Base-by-base conservation (phyloP, 1,284 basidiomycete species). In the Porogramme epimiltina region DNA sequence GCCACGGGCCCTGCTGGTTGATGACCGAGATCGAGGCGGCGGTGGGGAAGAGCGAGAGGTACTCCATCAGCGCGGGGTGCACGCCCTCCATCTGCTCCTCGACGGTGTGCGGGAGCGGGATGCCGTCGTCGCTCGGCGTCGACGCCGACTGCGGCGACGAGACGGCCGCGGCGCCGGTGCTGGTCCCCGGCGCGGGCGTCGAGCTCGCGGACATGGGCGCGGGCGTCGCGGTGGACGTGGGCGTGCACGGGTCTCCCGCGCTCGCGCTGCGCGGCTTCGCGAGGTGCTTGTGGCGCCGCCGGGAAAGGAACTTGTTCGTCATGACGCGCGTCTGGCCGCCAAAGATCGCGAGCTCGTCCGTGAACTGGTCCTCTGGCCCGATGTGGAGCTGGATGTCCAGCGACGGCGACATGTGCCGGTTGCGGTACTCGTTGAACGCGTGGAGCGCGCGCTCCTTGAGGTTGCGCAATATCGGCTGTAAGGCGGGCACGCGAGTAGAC, bases 311-410 rank as follows among this genome's bases (percentile, higher is more conserved):
- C 51, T 64, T 82, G 67, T 75, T 82, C 44, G 85, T 81, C 18
- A 69, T 55, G 23, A 69, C 62, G 31, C 66, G 61, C 15, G 67
- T 69, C 51, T 69, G 67, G 2, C 67, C 84, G 41, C 84, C 84
- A 47, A 86, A 85, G n/a, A 86, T 73, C 18, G 84, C 82, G 18
- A 87, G 74, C 60, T 85, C 82, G 56, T 86, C 79, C 42, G 78
- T 75, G 36, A 77, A 80, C 45, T 81, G 76, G 60, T 81, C 81
- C 28, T 70, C 65, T 37, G 63, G 60, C 6, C 62, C 62, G 15
- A 67, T 62, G 40, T 54, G 59, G 10, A 64, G 58, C 54, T 64
- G 63, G 36, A 65, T 63, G 52, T 62, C 65, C 25, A 63, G 45
- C n/a, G 65, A 56, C 15, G 64, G 63, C 6, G 57, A 58, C 20